A percentile compares a stretch with the other conserved stretches of the same genome.
These are phyloP conservation scores for Arabidopsis lyrata DNA, from an alignment of 441 rosid genomes.

Conservation along the genomic window DNA sequence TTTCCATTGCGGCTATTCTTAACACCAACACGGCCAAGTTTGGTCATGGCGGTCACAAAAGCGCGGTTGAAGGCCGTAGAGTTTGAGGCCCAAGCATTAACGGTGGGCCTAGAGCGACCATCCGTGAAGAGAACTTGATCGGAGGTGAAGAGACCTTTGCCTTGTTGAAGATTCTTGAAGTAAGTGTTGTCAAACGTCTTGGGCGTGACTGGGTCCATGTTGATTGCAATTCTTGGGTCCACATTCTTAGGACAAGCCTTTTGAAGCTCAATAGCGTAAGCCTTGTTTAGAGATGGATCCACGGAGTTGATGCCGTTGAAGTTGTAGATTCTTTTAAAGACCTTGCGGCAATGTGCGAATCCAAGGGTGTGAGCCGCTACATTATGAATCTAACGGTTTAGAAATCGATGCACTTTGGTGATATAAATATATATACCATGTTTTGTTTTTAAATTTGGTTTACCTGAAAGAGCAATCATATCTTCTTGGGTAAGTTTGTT, in stretches of 20 bases:
- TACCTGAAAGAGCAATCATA: conserved; percentile 94
- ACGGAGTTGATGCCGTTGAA: conserved; percentile 56
- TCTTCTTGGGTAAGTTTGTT: conserved; percentile 71
- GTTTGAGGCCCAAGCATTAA: conserved; percentile 61
- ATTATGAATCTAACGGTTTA: not conserved
- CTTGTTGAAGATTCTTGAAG: conserved; percentile 70
- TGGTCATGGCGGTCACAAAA: conserved; percentile 69
- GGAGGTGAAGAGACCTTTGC: conserved; percentile 77
- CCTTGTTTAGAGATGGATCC: conserved; percentile 66
- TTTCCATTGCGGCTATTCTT: conserved; percentile 65
- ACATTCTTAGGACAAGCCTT: conserved; percentile 73
- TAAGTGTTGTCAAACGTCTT: conserved; percentile 66
- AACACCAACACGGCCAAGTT: conserved; percentile 74
- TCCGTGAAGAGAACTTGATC: conserved; percentile 79
- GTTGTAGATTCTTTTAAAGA: conserved; percentile 64
- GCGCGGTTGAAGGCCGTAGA: conserved; percentile 59
- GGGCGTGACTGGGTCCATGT: conserved; percentile 83
- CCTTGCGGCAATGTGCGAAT: conserved; percentile 73
- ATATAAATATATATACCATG: not conserved
- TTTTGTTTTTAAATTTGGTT: not conserved
- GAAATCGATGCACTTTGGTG: not conserved
- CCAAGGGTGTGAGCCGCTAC: conserved; percentile 86
- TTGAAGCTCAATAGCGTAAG: conserved; percentile 62
- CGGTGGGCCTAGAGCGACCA: conserved; percentile 61
- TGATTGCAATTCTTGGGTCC: conserved; percentile 74